Base-by-base conservation (phyloP, 2,329 filamentous ascomycete species). In the Xylariaceae sp. region DNA sequence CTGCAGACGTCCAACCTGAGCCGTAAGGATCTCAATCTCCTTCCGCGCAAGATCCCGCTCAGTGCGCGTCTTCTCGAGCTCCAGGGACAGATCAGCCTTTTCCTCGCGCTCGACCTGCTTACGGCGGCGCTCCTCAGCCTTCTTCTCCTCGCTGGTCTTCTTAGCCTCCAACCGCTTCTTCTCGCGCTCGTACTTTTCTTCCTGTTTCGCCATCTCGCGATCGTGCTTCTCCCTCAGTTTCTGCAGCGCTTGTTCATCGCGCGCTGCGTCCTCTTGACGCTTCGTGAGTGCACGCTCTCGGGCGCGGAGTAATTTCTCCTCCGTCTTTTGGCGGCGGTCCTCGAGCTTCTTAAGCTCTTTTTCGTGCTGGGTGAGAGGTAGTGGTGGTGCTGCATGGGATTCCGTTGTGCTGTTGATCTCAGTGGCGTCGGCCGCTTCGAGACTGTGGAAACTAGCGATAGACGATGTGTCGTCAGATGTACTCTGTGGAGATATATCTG, bases 271-370 rank as follows among this genome's bases (percentile, higher is more conserved):
- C 45, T 76, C 68, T 40, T 70, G 67, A 51, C 73, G 65, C 45
- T 61, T 62, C 3, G 59, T 52, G 1, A 57, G 56, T 25, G 52
- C 49, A 32, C 57, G 57, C 43, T 57, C 56, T 40, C 61, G 55
- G 22, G 58, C 53, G 20, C 56, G 52, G 41, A 58, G 47, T 10
- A 63, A 44, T 48, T 63, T 64, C 39, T 71, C 71, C 25, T 77
- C 76, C 10, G 66, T 64, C 16, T 58, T 63, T 22, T 70, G 68
- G 49, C 72, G 73, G 21, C 61, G 68, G 17, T 81, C 77, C 33
- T 86, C 77, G 0, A 87, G 69, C 55, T 83, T 82, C 38, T 68
- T 72, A 7, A 89, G 72, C 54, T 87, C 82, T 56, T 82, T 84
- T 22, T 86, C 82, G 49, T 79, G 70, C 17, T 69, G 66, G 25